A percentile compares a stretch with the other conserved stretches of the same genome.
Evolutionary conservation across 2,329 filamentous ascomycete species (phyloP).

Genomic region (Geosmithia putterillii): DNA sequence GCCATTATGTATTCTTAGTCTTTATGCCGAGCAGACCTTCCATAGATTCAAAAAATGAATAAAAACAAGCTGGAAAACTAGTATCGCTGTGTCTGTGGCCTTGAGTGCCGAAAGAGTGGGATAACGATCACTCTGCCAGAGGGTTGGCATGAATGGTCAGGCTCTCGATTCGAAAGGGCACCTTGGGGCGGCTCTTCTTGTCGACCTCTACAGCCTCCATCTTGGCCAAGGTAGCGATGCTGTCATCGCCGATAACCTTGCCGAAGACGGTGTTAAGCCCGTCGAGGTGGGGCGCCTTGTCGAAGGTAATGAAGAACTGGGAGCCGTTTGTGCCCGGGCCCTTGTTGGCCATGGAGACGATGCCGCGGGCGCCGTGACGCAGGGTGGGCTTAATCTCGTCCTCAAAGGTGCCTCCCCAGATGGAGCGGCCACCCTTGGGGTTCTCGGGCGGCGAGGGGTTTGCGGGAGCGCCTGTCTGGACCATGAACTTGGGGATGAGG

Average conservation of each 20-base stretch:
- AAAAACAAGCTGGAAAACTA: no score
- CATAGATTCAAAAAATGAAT: no score
- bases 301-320: slow-evolving; percentile 74
- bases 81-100: no score
- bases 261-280: slow-evolving; percentile 79
- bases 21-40: no score
- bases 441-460: slow-evolving; percentile 38
- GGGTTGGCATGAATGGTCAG: slow-evolving; percentile 74
- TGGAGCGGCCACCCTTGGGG: slow-evolving; percentile 57
- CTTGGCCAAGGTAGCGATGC: slow-evolving; percentile 52
- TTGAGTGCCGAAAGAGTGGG: no score
- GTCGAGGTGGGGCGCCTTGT: slow-evolving; percentile 68
- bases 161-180: slow-evolving; percentile 51
- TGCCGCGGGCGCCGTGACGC: slow-evolving; percentile 54
- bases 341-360: slow-evolving; percentile 71
- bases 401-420: slow-evolving; percentile 63
- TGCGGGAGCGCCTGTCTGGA: slow-evolving; percentile 59
- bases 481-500: slow-evolving; percentile 70
- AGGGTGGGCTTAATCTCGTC: slow-evolving; percentile 68
- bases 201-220: slow-evolving; percentile 64
- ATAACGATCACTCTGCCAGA: slow-evolving; percentile 52
- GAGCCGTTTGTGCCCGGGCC: slow-evolving; percentile 62
- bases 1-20: no score
- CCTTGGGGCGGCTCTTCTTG: slow-evolving; percentile 63
- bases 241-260: slow-evolving; percentile 54